phyloP scores from a whole-genome alignment of 2,329 filamentous ascomycete genomes.

The Delphinella strobiligena region DNA sequence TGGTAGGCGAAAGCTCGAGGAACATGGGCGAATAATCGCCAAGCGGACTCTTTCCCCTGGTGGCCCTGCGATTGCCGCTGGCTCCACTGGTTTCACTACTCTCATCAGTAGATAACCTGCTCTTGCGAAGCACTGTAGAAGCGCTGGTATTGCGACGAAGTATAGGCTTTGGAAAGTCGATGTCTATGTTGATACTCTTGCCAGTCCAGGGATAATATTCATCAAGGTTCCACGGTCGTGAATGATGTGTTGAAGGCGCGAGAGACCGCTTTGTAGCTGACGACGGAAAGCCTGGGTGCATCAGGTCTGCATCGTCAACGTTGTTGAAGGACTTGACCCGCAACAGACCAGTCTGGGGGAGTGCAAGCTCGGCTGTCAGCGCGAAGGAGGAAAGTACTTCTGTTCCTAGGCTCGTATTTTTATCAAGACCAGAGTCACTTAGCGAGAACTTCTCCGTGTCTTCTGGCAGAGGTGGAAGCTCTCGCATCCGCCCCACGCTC shows the following conservation, averaged over 20 bases:
- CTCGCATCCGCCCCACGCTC: conserved; percentile 19
- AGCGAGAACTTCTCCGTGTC: conserved; percentile 7
- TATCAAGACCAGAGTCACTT: conserved; percentile 4
- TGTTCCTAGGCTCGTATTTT: conserved; percentile 2
- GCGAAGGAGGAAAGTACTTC: background rate
- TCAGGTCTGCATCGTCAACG: background rate
- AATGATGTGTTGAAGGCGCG: conserved; percentile 22
- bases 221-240: conserved; percentile 35
- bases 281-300: conserved; percentile 1
- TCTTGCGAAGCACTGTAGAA: conserved; percentile 1
- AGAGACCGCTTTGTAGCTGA: conserved; percentile 17
- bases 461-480: conserved; percentile 22
- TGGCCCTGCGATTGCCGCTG: conserved; percentile 1
- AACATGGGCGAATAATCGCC: conserved; percentile 8
- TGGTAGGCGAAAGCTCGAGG: conserved; percentile 12
- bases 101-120: background rate
- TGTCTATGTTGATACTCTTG: conserved; percentile 24
- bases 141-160: conserved; percentile 17
- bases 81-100: conserved; percentile 3
- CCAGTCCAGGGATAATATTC: conserved; percentile 35
- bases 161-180: conserved; percentile 23
- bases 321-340: conserved; percentile 14
- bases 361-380: conserved; percentile 2
- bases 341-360: conserved; percentile 13
- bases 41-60: background rate